phyloP scores from a whole-genome alignment of 2,329 filamentous ascomycete genomes.

The Venturia nashicola region DNA sequence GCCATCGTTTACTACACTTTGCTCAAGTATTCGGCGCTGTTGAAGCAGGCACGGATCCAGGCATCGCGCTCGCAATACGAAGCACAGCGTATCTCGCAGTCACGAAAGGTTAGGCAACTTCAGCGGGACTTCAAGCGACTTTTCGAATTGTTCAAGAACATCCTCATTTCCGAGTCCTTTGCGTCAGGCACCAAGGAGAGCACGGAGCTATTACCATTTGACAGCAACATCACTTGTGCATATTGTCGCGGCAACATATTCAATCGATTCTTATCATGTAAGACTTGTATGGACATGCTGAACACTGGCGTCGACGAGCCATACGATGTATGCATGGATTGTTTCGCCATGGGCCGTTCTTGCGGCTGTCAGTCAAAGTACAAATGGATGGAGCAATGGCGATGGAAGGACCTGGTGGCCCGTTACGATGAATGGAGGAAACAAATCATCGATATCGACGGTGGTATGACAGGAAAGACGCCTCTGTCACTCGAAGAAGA shows the following conservation, averaged over 20 bases:
- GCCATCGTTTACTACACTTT: conserved; percentile 85
- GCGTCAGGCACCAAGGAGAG: conserved; percentile 53
- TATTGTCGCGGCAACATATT: conserved; percentile 96
- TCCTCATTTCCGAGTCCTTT: conserved; percentile 81
- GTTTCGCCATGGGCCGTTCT: conserved; percentile 92
- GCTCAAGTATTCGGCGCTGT: conserved; percentile 55
- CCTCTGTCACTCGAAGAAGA: conserved; percentile 62
- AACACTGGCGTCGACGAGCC: conserved; percentile 64
- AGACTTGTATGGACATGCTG: conserved; percentile 60
- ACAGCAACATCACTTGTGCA: conserved; percentile 87
- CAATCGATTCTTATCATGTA: conserved; percentile 90
- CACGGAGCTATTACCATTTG: conserved; percentile 67
- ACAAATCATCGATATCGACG: conserved; percentile 62
- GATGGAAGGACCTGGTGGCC: conserved; percentile 63
- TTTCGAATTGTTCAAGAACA: conserved; percentile 63
- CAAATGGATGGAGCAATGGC: conserved; percentile 87
- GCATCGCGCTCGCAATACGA: conserved; percentile 32
- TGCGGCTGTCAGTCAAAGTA: conserved; percentile 79
- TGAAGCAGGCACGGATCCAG: conserved; percentile 46
- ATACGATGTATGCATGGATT: conserved; percentile 97
- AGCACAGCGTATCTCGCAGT: conserved; percentile 25
- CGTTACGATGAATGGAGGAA: conserved; percentile 76
- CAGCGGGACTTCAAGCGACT: conserved; percentile 71
- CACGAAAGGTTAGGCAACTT: conserved; percentile 53
- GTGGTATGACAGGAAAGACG: conserved; percentile 50